Percentiles rank a stretch among this genome's conserved stretches.
phyloP scores from a whole-genome alignment of 2,329 filamentous ascomycete species.

The Orbilia ellipsospora region DNA sequence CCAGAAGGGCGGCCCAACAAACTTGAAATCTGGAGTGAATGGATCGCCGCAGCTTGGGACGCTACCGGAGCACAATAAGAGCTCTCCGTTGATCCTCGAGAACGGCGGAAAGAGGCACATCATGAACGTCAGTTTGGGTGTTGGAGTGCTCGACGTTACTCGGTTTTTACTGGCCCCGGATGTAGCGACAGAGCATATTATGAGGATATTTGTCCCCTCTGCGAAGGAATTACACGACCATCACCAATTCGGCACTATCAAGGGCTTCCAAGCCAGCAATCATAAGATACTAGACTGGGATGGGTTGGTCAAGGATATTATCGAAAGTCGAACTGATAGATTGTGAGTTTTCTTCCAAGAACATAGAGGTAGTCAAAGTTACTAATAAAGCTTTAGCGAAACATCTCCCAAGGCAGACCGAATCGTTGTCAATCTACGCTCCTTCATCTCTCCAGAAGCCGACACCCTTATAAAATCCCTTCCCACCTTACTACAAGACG shows the following conservation, averaged over 20 bases:
- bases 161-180: slow-evolving; percentile 58
- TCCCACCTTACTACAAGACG: slow-evolving; percentile 84
- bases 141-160: slow-evolving; percentile 59
- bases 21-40: slow-evolving; percentile 21
- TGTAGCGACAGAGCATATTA: slow-evolving; percentile 58
- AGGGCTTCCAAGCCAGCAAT: slow-evolving; percentile 50
- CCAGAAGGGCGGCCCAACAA: slow-evolving; percentile 18
- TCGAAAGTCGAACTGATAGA: slow-evolving; percentile 59
- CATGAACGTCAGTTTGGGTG: slow-evolving; percentile 57
- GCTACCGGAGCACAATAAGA: slow-evolving; percentile 40
- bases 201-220: slow-evolving; percentile 59
- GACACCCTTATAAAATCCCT: slow-evolving; percentile 85
- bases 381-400: slow-evolving; percentile 62
- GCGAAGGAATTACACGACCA: slow-evolving; percentile 52
- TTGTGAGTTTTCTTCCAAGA: slow-evolving; percentile 55
- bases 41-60: slow-evolving; percentile 50
- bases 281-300: slow-evolving; percentile 58
- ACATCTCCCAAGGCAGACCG: slow-evolving; percentile 78
- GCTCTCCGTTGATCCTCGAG: slow-evolving; percentile 39
- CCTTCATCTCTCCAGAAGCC: slow-evolving; percentile 81
- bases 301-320: slow-evolving; percentile 59
- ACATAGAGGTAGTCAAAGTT: slow-evolving; percentile 7
- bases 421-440: slow-evolving; percentile 80
- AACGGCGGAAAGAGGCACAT: slow-evolving; percentile 37
- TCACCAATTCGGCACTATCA: slow-evolving; percentile 51